Percentiles rank a stretch among this genome's conserved stretches.
Conservation (phyloP, 495 filamentous ascomycete genomes). For the Chaetomium tenue region DNA sequence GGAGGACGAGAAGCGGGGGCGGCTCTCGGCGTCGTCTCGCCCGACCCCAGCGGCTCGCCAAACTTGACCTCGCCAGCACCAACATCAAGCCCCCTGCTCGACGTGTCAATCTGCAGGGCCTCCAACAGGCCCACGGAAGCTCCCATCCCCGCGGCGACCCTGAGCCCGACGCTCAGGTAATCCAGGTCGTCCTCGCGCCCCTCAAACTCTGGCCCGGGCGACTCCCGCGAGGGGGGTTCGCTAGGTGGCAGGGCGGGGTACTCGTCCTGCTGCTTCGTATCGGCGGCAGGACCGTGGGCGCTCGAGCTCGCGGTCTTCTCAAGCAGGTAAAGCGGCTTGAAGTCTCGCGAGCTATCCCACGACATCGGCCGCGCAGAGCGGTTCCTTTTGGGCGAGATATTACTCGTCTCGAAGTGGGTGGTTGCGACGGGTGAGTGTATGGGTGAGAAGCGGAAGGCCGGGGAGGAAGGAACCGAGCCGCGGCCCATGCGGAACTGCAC, state of each 20-base stretch:
- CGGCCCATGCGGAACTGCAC: constrained; percentile 48
- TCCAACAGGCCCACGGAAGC: constrained; percentile 9
- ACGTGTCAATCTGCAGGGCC: constrained; percentile 35
- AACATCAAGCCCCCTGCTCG: neutral
- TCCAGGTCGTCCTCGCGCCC: constrained; percentile 24
- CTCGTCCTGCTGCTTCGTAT: neutral
- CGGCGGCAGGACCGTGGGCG: neutral
- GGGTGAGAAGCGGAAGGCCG: constrained; percentile 40
- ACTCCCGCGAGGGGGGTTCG: constrained; percentile 35
- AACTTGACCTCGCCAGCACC: constrained; percentile 2
- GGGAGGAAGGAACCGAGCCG: constrained; percentile 46
- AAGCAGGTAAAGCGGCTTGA: constrained; percentile 51
- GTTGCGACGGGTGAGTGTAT: constrained; percentile 37
- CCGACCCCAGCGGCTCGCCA: constrained; percentile 32
- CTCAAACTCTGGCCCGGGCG: constrained; percentile 26
- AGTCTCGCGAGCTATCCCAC: constrained; percentile 50
- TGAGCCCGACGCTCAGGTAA: constrained; percentile 5
- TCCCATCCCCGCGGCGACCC: neutral
- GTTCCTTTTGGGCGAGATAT: constrained; percentile 25
- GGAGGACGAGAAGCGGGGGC: constrained; percentile 2
- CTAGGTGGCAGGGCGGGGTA: constrained; percentile 37
- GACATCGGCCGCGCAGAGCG: constrained; percentile 45
- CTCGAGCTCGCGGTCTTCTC: constrained; percentile 38
- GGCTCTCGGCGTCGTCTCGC: constrained; percentile 42
- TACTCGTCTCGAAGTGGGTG: constrained; percentile 18